phyloP scores from a whole-genome alignment of 768 basidiomycete genomes.

The Rhodotorula graminis region DNA sequence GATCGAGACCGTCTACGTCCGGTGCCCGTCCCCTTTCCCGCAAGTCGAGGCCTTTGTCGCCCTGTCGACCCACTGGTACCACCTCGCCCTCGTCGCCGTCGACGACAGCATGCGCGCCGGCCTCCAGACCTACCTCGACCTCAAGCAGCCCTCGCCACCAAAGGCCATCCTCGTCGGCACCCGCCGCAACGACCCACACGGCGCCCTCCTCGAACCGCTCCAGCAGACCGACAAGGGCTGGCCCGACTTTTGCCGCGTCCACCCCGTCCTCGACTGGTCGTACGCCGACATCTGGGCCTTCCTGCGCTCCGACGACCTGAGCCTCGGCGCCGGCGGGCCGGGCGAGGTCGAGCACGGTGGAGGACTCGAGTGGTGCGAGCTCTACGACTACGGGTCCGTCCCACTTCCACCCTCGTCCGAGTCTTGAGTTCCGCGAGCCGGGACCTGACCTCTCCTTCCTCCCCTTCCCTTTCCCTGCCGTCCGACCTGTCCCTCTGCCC shows the following conservation, averaged over 20 bases:
- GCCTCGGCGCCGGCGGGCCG: conserved; percentile 38
- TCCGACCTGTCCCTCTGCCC: background rate
- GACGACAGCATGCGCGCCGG: conserved; percentile 60
- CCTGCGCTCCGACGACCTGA: conserved; percentile 51
- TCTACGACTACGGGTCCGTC: conserved; percentile 86
- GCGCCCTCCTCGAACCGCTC: conserved; percentile 67
- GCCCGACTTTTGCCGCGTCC: conserved; percentile 83
- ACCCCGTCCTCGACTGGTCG: conserved; percentile 93
- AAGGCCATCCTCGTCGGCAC: conserved; percentile 85
- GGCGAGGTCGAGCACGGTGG: conserved; percentile 47
- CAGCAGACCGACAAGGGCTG: conserved; percentile 82
- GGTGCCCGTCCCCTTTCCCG: conserved; percentile 80
- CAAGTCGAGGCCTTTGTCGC: conserved; percentile 78
- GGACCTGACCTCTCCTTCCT: background rate
- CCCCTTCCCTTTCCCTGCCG: too few species aligned
- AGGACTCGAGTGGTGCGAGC: conserved; percentile 70
- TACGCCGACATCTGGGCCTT: conserved; percentile 88
- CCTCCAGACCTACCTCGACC: conserved; percentile 34
- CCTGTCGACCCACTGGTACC: conserved; percentile 59
- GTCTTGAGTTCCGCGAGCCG: too few species aligned
- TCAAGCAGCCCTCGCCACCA: background rate
- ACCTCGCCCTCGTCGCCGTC: conserved; percentile 67
- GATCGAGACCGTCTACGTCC: conserved; percentile 67
- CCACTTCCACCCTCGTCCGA: background rate
- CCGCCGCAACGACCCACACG: conserved; percentile 83